Evolutionary conservation across 2,329 filamentous ascomycete genomes (phyloP).

Genomic region (Tympanopsis confertula): DNA sequence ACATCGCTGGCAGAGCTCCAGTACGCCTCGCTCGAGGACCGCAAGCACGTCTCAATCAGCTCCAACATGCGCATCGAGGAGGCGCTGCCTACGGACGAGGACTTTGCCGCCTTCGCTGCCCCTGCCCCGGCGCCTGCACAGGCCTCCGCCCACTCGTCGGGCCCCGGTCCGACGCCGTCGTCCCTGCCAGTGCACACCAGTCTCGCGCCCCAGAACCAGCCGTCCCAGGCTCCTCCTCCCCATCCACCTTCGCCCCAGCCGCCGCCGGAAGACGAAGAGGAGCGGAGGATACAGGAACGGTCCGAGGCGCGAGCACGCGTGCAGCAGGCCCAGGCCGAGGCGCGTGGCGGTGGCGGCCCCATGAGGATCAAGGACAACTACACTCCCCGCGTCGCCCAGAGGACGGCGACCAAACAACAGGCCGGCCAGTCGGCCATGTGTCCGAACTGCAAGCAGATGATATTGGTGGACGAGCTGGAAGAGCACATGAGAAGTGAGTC

Average conservation of each 20-base stretch:
- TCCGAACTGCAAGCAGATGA: conserved; percentile 54
- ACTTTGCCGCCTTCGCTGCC: conserved; percentile 7
- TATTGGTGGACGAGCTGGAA: conserved; percentile 30
- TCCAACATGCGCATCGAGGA: conserved; percentile 56
- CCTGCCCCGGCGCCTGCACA: conserved; percentile 7
- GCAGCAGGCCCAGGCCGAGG: conserved; percentile 13
- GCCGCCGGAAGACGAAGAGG: not conserved
- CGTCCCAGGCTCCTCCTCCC: conserved; percentile 17
- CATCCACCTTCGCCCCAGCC: conserved; percentile 5
- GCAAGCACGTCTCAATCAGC: conserved; percentile 50
- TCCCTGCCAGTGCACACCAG: conserved; percentile 17
- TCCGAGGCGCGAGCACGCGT: no score
- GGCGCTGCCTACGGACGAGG: conserved; percentile 43
- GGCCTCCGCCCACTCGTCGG: conserved; percentile 21
- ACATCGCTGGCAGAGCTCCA: conserved; percentile 85
- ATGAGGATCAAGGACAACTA: conserved; percentile 52
- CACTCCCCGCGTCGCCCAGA: conserved; percentile 39
- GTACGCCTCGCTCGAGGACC: conserved; percentile 65
- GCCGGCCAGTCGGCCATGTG: conserved; percentile 39
- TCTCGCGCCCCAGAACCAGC: conserved; percentile 8
- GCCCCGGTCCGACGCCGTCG: conserved; percentile 32
- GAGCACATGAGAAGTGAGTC: conserved; percentile 43
- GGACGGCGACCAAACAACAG: conserved; percentile 47
- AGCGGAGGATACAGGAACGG: no score
- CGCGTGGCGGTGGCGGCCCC: conserved; percentile 45